A percentile compares a stretch with the other conserved stretches of the same genome.
Evolutionary conservation across 148 eudicot species (phyloP).

Genomic region (Polygonum maritimum): DNA sequence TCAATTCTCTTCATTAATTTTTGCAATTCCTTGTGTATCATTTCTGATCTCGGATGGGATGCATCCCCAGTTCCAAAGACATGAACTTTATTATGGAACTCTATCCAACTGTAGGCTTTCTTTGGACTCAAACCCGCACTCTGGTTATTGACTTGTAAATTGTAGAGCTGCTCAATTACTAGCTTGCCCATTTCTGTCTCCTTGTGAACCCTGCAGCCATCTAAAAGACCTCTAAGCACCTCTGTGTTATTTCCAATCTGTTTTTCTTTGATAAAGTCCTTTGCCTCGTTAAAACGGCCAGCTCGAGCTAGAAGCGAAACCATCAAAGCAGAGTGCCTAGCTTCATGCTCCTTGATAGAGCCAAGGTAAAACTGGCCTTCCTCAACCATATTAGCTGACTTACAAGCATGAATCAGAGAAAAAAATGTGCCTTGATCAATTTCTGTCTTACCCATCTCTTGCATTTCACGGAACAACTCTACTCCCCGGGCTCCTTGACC

Average conservation of each 20-base stretch:
- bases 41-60: constrained; percentile 57
- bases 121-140: constrained; percentile 38
- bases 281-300: constrained; percentile 46
- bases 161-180: constrained; percentile 36
- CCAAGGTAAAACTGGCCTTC: constrained; percentile 36
- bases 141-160: constrained; percentile 48
- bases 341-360: constrained; percentile 35
- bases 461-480: constrained; percentile 41
- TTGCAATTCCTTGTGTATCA: constrained; percentile 38
- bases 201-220: constrained; percentile 47
- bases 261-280: constrained; percentile 30
- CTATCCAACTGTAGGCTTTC: constrained; percentile 72
- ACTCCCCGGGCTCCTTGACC: constrained; percentile 53
- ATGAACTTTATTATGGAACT: constrained; percentile 53
- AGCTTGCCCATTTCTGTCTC: constrained; percentile 34
- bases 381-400: constrained; percentile 42
- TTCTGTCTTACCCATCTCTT: constrained; percentile 11
- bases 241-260: constrained; percentile 27
- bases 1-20: constrained; percentile 32
- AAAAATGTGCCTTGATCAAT: constrained; percentile 37
- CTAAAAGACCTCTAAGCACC: constrained; percentile 46
- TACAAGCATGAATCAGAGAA: constrained; percentile 49
- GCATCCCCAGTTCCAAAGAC: constrained; percentile 64
- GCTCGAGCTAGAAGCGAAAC: constrained; percentile 52
- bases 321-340: constrained; percentile 44